Percentiles rank a stretch among this genome's conserved stretches.
Conservation (phyloP, 2,329 filamentous ascomycete species). For the Fusarium pseudonygamai region DNA sequence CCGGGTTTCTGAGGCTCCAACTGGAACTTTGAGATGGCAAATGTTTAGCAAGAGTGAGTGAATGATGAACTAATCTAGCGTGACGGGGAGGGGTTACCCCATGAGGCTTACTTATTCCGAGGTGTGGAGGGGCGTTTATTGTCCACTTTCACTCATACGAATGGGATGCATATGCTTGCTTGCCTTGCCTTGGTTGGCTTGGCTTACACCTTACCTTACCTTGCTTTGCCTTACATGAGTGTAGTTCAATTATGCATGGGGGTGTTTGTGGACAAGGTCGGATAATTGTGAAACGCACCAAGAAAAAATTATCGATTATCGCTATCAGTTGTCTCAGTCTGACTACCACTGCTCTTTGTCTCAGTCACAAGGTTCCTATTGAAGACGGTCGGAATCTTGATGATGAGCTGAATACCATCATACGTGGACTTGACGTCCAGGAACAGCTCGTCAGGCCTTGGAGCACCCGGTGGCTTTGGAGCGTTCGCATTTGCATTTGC, state of each 20-base stretch:
- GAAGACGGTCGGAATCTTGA: conserved; percentile 66
- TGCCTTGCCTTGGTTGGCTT: conserved; percentile 9
- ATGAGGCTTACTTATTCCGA: conserved; percentile 34
- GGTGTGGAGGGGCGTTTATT: conserved; percentile 18
- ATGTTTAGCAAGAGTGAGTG: not conserved
- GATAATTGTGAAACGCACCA: conserved; percentile 34
- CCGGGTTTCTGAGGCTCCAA: not conserved
- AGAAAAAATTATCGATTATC: conserved; percentile 28
- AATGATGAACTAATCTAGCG: conserved; percentile 24
- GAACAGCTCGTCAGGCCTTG: conserved; percentile 60
- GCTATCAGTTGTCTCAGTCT: conserved; percentile 13
- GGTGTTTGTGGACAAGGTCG: conserved; percentile 2
- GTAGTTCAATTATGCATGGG: conserved; percentile 17
- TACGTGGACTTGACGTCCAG: conserved; percentile 67
- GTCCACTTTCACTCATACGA: conserved; percentile 15
- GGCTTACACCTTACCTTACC: not conserved
- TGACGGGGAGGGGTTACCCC: conserved; percentile 38
- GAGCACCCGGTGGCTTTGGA: conserved; percentile 46
- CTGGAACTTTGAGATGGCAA: not conserved
- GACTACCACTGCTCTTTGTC: conserved; percentile 20
- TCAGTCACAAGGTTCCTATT: conserved; percentile 44
- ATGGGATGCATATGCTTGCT: conserved; percentile 21
- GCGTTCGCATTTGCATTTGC: conserved; percentile 19
- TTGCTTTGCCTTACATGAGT: conserved; percentile 9
- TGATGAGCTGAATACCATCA: conserved; percentile 66